Percentiles rank a stretch among this genome's conserved stretches.
phyloP scores from a whole-genome alignment of 805 yeast genomes.

The Vanderwaltozyma tropicalis region DNA sequence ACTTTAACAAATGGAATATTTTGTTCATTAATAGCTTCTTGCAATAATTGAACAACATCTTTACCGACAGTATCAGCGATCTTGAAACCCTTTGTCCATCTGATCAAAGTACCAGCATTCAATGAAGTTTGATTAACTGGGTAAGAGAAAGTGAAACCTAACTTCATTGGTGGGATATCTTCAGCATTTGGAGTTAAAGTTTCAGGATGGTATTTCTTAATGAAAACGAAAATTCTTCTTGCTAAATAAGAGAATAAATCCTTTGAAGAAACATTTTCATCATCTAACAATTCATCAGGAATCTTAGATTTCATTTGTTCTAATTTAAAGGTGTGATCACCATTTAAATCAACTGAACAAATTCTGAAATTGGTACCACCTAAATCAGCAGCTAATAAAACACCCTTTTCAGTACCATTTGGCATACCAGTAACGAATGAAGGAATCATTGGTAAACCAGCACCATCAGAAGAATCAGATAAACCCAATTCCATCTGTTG shows the following conservation, averaged over 20 bases:
- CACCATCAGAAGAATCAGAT: slow-evolving; percentile 17
- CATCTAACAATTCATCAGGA: slow-evolving; percentile 64
- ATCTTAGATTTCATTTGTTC: slow-evolving; percentile 71
- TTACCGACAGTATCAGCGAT: slow-evolving; percentile 75
- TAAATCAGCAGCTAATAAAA: slow-evolving; percentile 79
- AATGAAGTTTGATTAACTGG: slow-evolving; percentile 83
- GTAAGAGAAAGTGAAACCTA: slow-evolving; percentile 92
- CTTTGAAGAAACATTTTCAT: slow-evolving; percentile 40
- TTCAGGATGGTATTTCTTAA: slow-evolving; percentile 55
- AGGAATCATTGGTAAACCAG: slow-evolving; percentile 84
- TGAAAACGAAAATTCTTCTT: slow-evolving; percentile 51
- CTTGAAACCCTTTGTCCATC: slow-evolving; percentile 96
- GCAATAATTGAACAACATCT: slow-evolving; percentile 70
- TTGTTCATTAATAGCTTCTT: slow-evolving; percentile 50
- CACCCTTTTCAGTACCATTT: slow-evolving; percentile 73
- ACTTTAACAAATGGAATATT: slow-evolving; percentile 52
- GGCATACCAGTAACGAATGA: slow-evolving; percentile 81
- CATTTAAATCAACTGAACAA: slow-evolving; percentile 70
- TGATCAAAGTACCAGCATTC: slow-evolving; percentile 65
- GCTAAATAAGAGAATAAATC: slow-evolving; percentile 73
- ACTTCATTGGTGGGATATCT: slow-evolving; percentile 36
- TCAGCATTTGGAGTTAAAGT: slow-evolving; percentile 23
- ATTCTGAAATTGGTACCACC: slow-evolving; percentile 97
- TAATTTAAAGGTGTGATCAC: slow-evolving; percentile 68
- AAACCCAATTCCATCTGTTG: slow-evolving; percentile 55